phyloP scores from a whole-genome alignment of 129 eudicot genomes.

The Kitagawia praeruptora region DNA sequence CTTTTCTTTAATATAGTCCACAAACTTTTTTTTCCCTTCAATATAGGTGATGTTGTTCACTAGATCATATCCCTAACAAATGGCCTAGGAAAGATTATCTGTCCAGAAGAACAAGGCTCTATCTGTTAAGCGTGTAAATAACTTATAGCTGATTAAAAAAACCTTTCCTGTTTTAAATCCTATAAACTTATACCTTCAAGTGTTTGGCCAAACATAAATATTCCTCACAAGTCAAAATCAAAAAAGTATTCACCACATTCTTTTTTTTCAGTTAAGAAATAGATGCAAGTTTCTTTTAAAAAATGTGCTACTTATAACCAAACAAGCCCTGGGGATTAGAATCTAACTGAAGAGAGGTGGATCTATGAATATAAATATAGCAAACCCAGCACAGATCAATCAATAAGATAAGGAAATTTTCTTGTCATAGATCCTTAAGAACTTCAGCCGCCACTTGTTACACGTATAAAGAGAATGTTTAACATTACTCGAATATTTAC shows the following conservation, averaged over 20 bases:
- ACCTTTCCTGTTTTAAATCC: not conserved
- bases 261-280: not conserved
- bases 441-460: not conserved
- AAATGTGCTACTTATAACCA: not conserved
- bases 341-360: not conserved
- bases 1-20: not conserved
- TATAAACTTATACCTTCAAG: not conserved
- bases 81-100: not conserved
- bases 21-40: not conserved
- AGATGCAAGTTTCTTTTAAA: not conserved
- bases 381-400: not conserved
- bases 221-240: not conserved
- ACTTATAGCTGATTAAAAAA: not conserved
- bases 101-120: not conserved
- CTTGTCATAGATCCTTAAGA: not conserved
- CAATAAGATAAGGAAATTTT: not conserved
- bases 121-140: not conserved
- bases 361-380: not conserved
- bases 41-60: not conserved
- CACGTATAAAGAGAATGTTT: not conserved
- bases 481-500: not conserved
- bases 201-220: not conserved
- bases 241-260: not conserved
- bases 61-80: not conserved
- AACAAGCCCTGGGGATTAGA: not conserved